These are phyloP conservation scores for Leptographium radiaticola DNA, from an alignment of 2,329 filamentous ascomycete genomes.

Conservation along the genomic window DNA sequence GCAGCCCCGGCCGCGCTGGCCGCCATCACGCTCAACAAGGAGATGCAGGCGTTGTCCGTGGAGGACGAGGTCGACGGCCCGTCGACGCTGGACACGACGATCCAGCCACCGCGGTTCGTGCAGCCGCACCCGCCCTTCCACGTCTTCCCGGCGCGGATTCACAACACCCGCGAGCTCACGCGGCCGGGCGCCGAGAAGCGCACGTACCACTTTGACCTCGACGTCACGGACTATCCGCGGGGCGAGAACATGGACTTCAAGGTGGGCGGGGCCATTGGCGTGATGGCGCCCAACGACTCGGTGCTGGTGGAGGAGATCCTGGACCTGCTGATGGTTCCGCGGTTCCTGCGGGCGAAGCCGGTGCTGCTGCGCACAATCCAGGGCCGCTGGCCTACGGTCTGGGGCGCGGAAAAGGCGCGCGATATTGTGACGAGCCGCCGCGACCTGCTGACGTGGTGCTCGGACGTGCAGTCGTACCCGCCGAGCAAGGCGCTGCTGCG, in stretches of 20 bases:
- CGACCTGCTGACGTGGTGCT: conserved; percentile 91
- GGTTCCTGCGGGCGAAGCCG: conserved; percentile 71
- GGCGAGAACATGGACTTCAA: conserved; percentile 85
- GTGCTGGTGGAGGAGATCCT: conserved; percentile 71
- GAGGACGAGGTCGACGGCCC: conserved; percentile 18
- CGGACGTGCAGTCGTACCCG: conserved; percentile 83
- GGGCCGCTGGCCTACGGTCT: conserved; percentile 93
- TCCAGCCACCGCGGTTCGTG: conserved; percentile 77
- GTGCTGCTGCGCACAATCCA: conserved; percentile 64
- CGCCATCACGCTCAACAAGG: conserved; percentile 13
- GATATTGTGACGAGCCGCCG: conserved; percentile 82
- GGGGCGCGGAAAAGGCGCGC: conserved; percentile 79
- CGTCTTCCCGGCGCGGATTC: conserved; percentile 80
- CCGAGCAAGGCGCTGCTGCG: conserved; percentile 81
- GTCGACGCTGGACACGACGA: conserved; percentile 36
- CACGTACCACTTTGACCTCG: conserved; percentile 94
- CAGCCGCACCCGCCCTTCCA: conserved; percentile 90
- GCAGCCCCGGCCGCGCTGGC: background rate
- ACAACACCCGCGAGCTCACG: conserved; percentile 76
- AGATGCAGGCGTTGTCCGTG: conserved; percentile 17
- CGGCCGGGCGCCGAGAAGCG: conserved; percentile 84
- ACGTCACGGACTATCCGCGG: conserved; percentile 81
- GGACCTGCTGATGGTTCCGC: conserved; percentile 67
- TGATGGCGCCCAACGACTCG: conserved; percentile 76
- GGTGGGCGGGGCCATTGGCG: conserved; percentile 88